Percentiles rank a stretch among this genome's conserved stretches.
These are phyloP conservation scores for Exobasidium cylindrosporum DNA, from an alignment of 1,284 basidiomycete species.

Conservation along the genomic window DNA sequence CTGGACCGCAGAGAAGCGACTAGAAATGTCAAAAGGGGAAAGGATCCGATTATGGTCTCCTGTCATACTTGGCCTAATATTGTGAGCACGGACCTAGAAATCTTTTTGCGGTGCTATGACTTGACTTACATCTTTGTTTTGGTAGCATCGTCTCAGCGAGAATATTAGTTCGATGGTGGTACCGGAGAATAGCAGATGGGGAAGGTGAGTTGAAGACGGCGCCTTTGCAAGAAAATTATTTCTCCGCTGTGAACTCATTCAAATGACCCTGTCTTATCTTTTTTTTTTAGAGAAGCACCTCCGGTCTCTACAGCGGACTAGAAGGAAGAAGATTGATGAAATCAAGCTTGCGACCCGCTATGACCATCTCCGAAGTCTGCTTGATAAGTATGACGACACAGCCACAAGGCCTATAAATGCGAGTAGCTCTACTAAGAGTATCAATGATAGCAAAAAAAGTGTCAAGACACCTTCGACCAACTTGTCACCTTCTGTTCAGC, in stretches of 20 bases:
- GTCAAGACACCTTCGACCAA: background rate
- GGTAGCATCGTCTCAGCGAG: conserved; percentile 62
- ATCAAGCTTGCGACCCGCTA: conserved; percentile 97
- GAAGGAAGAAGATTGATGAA: conserved; percentile 84
- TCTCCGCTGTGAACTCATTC: background rate
- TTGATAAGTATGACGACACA: conserved; percentile 82
- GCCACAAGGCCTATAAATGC: background rate
- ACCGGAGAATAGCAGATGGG: conserved; percentile 73
- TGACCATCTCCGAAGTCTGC: conserved; percentile 80
- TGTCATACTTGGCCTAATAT: conserved; percentile 24
- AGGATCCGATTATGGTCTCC: conserved; percentile 26
- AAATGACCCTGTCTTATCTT: background rate
- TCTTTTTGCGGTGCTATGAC: too few species aligned
- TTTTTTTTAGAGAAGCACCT: conserved; percentile 67
- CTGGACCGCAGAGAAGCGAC: conserved; percentile 9
- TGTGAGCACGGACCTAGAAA: too few species aligned
- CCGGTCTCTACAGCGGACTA: conserved; percentile 70
- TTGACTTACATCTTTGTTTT: too few species aligned
- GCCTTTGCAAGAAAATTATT: conserved; percentile 5
- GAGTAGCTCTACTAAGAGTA: too few species aligned
- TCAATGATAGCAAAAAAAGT: too few species aligned
- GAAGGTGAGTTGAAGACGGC: too few species aligned
- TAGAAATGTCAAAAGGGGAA: conserved; percentile 2
- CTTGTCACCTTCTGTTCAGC: background rate
- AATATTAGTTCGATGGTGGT: conserved; percentile 81